Base-by-base conservation (phyloP, 805 yeast genomes). In the Kluyveromyces dobzhanskii region DNA sequence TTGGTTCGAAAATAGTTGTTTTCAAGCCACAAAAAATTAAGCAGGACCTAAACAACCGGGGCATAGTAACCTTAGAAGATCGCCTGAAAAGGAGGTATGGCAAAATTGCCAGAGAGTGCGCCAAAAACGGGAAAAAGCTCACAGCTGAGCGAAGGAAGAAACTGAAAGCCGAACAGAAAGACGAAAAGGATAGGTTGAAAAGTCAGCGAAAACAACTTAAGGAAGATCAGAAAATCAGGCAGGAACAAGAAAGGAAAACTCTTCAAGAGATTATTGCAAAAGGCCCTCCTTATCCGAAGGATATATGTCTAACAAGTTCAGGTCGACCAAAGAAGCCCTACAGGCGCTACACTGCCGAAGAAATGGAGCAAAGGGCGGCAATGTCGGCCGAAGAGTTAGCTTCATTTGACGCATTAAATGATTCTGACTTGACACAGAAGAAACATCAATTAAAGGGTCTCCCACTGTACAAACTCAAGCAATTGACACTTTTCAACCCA, bases 281-380 rank as follows among this genome's bases (percentile, higher is more conserved):
- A 27, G 63, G 63, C 5, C 59, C 63, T 13, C 64, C 63, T 14
- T 57, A 59, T 43, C 62, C 64, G 16, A 34, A 47, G 3, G 57
- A 54, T 40, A 30, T 59, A 32, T 44, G 61, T 19, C 30, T 57
- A 23, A 57, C 61, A 1, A 55, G 57, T 39, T 51, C 49, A 32
- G 62, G 63, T 12, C 46, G 43, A 32, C 62, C 63, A 13, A 59
- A 57, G 39, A 56, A 51, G 33, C 62, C 63, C 3, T 56, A 57
- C 35, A 50, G 63, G 42, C 48, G 61, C 40, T 53, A 55, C 48
- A 56, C 63, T 1, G 43, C 51, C 3, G 62, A 56, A 35, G 65
- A 60, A 40, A 44, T 56, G 51, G 43, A 38, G 6, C 47, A 47
- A 33, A 45, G 62, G 27, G 50, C 51, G 1, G 35, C 49, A 11